Evolutionary conservation across 1,284 basidiomycete genomes (phyloP).

Genomic region (Anthracocystis setariae): DNA sequence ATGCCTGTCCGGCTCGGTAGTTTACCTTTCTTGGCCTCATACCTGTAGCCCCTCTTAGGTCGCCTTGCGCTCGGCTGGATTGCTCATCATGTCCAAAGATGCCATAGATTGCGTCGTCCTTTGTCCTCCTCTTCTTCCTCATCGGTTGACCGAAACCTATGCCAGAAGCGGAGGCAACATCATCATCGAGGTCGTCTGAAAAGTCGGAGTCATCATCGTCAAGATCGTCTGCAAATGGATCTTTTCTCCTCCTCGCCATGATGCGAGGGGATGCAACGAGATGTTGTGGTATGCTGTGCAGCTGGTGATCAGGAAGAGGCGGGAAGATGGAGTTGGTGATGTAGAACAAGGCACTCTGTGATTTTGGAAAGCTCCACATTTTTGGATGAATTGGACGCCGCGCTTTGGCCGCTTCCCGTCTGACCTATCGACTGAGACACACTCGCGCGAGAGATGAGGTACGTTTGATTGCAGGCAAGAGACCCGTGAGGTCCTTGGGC

Average conservation of each 20-base stretch:
- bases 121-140: conserved; percentile 30
- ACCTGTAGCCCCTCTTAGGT: conserved; percentile 15
- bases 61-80: conserved; percentile 67
- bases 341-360: neutral
- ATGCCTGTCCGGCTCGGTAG: conserved; percentile 33
- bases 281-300: neutral
- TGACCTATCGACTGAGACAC: no score
- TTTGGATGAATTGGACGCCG: conserved; percentile 8
- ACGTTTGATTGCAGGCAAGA: no score
- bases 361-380: conserved; percentile 6
- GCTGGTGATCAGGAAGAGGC: conserved; percentile 2
- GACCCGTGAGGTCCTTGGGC: no score
- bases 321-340: neutral
- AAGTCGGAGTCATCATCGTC: conserved; percentile 68
- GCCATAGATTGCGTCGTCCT: conserved; percentile 74
- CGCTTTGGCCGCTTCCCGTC: conserved; percentile 19
- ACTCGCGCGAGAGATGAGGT: no score
- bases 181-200: conserved; percentile 68
- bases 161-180: conserved; percentile 1
- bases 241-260: conserved; percentile 60
- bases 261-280: neutral
- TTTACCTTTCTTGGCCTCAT: conserved; percentile 25
- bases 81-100: conserved; percentile 81
- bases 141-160: conserved; percentile 5
- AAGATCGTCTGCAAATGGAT: conserved; percentile 25